These are phyloP conservation scores for Aureobasidium namibiae DNA, from an alignment of 2,329 filamentous ascomycete genomes.

Conservation along the genomic window DNA sequence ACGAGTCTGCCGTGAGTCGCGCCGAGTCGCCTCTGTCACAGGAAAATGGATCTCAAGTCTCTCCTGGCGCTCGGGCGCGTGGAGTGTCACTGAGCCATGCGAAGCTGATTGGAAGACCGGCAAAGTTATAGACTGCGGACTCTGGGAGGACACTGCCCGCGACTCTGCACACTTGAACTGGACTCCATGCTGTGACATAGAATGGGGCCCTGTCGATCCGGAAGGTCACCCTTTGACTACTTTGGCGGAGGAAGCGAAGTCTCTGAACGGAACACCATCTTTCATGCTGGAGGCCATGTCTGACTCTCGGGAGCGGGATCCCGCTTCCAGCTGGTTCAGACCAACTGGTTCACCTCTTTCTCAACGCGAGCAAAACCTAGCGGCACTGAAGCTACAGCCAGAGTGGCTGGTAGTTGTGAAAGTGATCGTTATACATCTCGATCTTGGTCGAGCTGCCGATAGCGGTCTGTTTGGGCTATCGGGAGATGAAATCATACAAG, in stretches of 20 bases:
- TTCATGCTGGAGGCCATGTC: neutral
- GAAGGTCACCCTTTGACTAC: constrained; percentile 1
- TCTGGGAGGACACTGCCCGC: neutral
- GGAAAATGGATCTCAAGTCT: neutral
- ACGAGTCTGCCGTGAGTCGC: constrained; percentile 14
- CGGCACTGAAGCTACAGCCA: constrained; percentile 3
- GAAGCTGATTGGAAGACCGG: constrained; percentile 1
- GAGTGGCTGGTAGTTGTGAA: constrained; percentile 13
- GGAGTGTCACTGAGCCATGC: neutral
- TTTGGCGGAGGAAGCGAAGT: constrained; percentile 4
- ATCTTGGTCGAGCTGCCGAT: neutral
- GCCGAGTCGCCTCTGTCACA: constrained; percentile 7
- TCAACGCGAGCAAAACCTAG: neutral
- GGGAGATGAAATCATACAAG: constrained; percentile 14
- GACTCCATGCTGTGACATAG: neutral
- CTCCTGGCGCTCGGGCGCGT: neutral
- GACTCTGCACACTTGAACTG: neutral
- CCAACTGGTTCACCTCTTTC: too few relatives aligned
- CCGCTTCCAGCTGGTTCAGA: neutral
- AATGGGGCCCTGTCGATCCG: neutral
- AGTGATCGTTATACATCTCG: constrained; percentile 12
- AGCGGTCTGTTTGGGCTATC: constrained; percentile 15
- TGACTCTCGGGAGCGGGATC: neutral
- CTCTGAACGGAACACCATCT: constrained; percentile 1
- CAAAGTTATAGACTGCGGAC: neutral